Percentiles rank a stretch among this genome's conserved stretches.
These are phyloP conservation scores for Gaeumannomyces tritici DNA, from an alignment of 2,329 filamentous ascomycete genomes.

Conservation along the genomic window DNA sequence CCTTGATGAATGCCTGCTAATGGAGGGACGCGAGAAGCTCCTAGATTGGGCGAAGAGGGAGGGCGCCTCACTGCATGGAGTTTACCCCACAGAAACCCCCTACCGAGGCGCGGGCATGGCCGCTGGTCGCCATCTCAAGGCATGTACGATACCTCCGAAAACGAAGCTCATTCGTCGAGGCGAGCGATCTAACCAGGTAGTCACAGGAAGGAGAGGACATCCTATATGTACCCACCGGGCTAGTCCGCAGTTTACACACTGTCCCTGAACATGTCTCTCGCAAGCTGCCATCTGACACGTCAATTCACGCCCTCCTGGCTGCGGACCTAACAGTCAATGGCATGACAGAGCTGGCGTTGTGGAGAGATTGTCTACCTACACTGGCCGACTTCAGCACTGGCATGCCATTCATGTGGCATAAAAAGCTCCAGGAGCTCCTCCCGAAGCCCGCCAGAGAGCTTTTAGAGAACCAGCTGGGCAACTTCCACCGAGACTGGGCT, in stretches of 20 bases:
- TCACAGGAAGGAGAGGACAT: slow-evolving; percentile 2
- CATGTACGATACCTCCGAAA: background rate
- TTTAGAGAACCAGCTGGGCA: slow-evolving; percentile 15
- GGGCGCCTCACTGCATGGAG: background rate
- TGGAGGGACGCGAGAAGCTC: background rate
- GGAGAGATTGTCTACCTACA: slow-evolving; percentile 22
- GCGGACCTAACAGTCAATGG: slow-evolving; percentile 42
- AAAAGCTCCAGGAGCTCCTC: slow-evolving; percentile 27
- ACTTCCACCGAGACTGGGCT: slow-evolving; percentile 4
- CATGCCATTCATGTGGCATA: slow-evolving; percentile 32
- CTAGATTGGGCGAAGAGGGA: background rate
- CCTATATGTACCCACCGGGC: slow-evolving; percentile 3
- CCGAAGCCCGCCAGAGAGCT: slow-evolving; percentile 18
- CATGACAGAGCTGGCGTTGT: slow-evolving; percentile 14
- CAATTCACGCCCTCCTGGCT: slow-evolving; percentile 58
- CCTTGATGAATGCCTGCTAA: no score
- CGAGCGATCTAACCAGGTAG: no score
- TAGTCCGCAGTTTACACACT: slow-evolving; percentile 4
- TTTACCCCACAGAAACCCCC: background rate
- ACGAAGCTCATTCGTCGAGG: background rate
- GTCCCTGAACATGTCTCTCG: slow-evolving; percentile 7
- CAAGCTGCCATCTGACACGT: slow-evolving; percentile 37
- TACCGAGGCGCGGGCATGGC: background rate
- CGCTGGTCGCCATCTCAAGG: background rate
- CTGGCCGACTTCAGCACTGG: slow-evolving; percentile 38